Conservation (phyloP, 148 eudicot genomes). For the Rhododendron ovatum region DNA sequence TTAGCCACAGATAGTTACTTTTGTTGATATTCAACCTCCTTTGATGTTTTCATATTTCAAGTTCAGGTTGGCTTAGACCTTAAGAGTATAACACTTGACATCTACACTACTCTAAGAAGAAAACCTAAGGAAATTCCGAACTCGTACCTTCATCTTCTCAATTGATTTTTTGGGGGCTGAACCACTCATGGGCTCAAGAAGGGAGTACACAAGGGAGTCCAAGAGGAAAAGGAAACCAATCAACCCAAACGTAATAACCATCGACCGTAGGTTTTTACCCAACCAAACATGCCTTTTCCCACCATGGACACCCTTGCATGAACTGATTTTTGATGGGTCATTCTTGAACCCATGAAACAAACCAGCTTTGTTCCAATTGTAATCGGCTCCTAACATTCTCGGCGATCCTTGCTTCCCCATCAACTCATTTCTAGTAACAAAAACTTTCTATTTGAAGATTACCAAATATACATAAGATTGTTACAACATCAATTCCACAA, state of each 20-base stretch:
- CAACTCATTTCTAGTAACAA: neutral
- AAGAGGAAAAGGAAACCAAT: constrained; percentile 51
- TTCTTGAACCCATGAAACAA: constrained; percentile 38
- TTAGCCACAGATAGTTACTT: neutral
- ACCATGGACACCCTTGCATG: constrained; percentile 42
- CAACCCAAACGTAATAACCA: constrained; percentile 42
- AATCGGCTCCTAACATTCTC: constrained; percentile 29
- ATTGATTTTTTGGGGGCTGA: constrained; percentile 15
- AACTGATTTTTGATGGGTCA: constrained; percentile 27
- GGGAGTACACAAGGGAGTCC: constrained; percentile 60
- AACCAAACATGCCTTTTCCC: constrained; percentile 56
- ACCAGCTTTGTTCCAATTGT: constrained; percentile 30
- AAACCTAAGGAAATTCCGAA: neutral
- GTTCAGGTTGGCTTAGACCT: neutral
- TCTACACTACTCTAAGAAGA: neutral
- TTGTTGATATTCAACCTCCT: neutral
- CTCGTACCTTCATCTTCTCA: constrained; percentile 18
- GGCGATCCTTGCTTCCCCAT: constrained; percentile 55
- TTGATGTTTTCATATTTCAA: neutral
- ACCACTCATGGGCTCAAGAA: constrained; percentile 34
- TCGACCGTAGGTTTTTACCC: constrained; percentile 40
- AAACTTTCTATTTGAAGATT: neutral
- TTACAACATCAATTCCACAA: neutral
- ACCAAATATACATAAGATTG: neutral
- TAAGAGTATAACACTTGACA: neutral